Conservation (phyloP, 2,329 filamentous ascomycete species). For the Ceratocystis colombiana region DNA sequence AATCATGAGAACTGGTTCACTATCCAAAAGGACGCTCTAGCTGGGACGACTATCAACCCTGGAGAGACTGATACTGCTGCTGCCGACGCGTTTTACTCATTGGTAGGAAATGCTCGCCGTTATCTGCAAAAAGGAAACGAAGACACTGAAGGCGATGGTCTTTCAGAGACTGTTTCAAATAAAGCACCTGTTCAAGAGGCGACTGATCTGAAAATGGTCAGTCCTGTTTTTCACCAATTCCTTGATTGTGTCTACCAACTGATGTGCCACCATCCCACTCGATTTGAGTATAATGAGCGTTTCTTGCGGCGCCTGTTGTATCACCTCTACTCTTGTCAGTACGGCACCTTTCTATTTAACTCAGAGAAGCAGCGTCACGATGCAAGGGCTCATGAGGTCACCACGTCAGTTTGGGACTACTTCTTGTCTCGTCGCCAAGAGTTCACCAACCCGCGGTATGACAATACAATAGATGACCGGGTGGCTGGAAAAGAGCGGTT, state of each 20-base stretch:
- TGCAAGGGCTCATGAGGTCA: conserved; percentile 56
- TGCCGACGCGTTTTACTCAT: conserved; percentile 73
- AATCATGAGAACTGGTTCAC: conserved; percentile 91
- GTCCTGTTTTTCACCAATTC: conserved; percentile 96
- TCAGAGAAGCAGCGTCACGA: conserved; percentile 80
- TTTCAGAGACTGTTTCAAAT: conserved; percentile 35
- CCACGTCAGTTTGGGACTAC: conserved; percentile 89
- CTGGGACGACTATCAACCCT: conserved; percentile 51
- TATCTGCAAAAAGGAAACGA: conserved; percentile 60
- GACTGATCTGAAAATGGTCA: conserved; percentile 81
- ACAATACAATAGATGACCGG: conserved; percentile 64
- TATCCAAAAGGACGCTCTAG: conserved; percentile 70
- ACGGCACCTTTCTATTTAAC: conserved; percentile 93
- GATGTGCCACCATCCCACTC: conserved; percentile 69
- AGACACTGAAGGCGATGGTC: conserved; percentile 50
- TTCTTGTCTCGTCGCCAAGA: conserved; percentile 72
- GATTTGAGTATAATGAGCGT: conserved; percentile 93
- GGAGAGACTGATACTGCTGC: conserved; percentile 49
- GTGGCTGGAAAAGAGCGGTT: conserved; percentile 70
- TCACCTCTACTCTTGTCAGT: conserved; percentile 91
- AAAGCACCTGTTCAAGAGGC: conserved; percentile 47
- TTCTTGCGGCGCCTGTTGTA: conserved; percentile 84
- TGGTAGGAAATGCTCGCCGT: conserved; percentile 71
- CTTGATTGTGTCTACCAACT: conserved; percentile 90
- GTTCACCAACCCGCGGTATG: conserved; percentile 74